phyloP scores from a whole-genome alignment of 352 stramenopile species.

The Pilasporangium apinafurcum region DNA sequence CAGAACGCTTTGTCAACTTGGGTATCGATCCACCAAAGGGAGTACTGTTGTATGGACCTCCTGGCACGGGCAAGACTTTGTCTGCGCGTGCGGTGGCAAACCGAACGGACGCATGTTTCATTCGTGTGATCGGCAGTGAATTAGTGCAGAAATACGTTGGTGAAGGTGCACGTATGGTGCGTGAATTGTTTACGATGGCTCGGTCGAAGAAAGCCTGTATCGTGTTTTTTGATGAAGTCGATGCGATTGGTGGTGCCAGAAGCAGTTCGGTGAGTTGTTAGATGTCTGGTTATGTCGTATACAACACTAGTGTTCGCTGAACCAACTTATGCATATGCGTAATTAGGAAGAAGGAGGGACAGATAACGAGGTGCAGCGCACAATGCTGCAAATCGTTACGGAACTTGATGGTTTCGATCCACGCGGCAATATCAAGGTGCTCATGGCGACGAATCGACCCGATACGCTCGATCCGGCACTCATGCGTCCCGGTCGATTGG shows the following conservation, averaged over 20 bases:
- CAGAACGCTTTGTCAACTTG: slow-evolving; percentile 98
- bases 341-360: slow-evolving; percentile 88
- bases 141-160: slow-evolving; percentile 99
- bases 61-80: slow-evolving; percentile 97
- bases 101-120: slow-evolving; percentile 98
- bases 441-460: slow-evolving; percentile 98
- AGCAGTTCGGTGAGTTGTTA: slow-evolving; percentile 35
- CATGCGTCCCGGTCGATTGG: slow-evolving; percentile 93
- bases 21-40: slow-evolving; percentile 99
- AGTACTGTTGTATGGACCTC: slow-evolving; percentile 96
- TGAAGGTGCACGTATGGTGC: slow-evolving; percentile 98
- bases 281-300: background rate
- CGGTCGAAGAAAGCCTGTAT: slow-evolving; percentile 97
- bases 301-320: no score
- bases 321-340: background rate
- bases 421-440: slow-evolving; percentile 98
- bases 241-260: slow-evolving; percentile 95
- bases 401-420: slow-evolving; percentile 99
- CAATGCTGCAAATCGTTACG: slow-evolving; percentile 99
- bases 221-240: slow-evolving; percentile 99
- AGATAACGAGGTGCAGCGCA: slow-evolving; percentile 99
- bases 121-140: slow-evolving; percentile 98
- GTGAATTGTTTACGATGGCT: slow-evolving; percentile 99
- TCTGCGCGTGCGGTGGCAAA: slow-evolving; percentile 97
- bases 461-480: slow-evolving; percentile 97